phyloP scores from a whole-genome alignment of 768 basidiomycete species.

The Rossbeevera mucosa region DNA sequence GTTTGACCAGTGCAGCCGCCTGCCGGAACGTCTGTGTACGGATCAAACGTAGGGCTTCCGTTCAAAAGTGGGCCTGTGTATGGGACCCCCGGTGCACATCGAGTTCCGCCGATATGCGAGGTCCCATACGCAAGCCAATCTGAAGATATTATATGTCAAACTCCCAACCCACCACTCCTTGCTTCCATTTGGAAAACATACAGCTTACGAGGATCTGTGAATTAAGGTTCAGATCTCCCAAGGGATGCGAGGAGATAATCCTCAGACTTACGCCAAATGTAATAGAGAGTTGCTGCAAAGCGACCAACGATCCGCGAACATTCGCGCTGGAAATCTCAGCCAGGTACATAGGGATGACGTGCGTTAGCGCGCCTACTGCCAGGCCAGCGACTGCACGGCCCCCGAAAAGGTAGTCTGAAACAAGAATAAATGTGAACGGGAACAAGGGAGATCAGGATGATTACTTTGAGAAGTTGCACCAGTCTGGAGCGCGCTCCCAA shows the following conservation, averaged over 20 bases:
- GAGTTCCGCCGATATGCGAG: conserved; percentile 32
- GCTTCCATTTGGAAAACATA: conserved; percentile 8
- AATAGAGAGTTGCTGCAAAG: conserved; percentile 34
- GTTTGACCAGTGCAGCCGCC: conserved; percentile 30
- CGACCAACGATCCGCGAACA: conserved; percentile 34
- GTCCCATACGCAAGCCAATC: conserved; percentile 33
- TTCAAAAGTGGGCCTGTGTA: conserved; percentile 30
- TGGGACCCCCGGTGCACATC: conserved; percentile 25
- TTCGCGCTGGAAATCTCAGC: conserved; percentile 39
- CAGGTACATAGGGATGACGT: conserved; percentile 32
- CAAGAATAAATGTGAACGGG: background rate
- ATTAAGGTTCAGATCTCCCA: background rate
- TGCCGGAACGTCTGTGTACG: conserved; percentile 26
- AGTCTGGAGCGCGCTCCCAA: conserved; percentile 30
- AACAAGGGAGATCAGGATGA: background rate
- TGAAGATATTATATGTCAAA: conserved; percentile 1
- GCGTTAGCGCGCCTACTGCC: conserved; percentile 19
- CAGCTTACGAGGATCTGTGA: conserved; percentile 31
- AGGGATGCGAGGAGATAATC: background rate
- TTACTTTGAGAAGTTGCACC: conserved; percentile 26
- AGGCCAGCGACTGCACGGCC: conserved; percentile 25
- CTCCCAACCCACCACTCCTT: background rate
- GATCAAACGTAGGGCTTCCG: conserved; percentile 28
- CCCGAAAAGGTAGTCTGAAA: conserved; percentile 25
- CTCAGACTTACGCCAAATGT: conserved; percentile 30